These are phyloP conservation scores for Nannochloris sp. DNA, from an alignment of 139 green algal species.

Conservation along the genomic window DNA sequence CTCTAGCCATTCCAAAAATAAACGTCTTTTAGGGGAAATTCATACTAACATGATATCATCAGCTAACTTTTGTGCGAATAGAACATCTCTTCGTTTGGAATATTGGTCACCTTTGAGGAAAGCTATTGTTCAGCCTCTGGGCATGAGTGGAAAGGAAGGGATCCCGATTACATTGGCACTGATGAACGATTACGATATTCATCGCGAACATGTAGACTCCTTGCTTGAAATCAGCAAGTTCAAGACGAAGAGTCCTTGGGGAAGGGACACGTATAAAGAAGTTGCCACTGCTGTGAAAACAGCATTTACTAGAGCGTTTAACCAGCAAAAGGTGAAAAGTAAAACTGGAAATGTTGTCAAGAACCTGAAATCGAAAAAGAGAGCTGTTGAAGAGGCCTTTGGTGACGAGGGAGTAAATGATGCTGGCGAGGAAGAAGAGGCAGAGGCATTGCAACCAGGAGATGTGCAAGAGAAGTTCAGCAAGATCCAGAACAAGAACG, in stretches of 20 bases:
- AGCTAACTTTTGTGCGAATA: constrained; percentile 26
- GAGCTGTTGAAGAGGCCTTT: not conserved
- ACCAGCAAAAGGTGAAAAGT: constrained; percentile 36
- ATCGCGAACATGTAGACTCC: constrained; percentile 46
- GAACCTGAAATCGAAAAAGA: constrained; percentile 2
- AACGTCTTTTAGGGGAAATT: constrained; percentile 79
- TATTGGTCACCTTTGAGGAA: constrained; percentile 67
- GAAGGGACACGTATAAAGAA: constrained; percentile 59
- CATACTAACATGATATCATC: constrained; percentile 65
- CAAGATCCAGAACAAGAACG: constrained; percentile 19
- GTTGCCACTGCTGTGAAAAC: constrained; percentile 62
- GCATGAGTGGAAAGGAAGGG: constrained; percentile 50
- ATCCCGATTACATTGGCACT: constrained; percentile 24
- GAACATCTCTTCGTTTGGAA: constrained; percentile 45
- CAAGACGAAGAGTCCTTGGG: constrained; percentile 66
- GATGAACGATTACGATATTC: constrained; percentile 58
- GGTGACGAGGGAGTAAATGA: constrained; percentile 9
- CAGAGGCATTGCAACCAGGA: constrained; percentile 23
- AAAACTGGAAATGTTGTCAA: constrained; percentile 17
- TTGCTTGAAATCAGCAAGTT: constrained; percentile 74
- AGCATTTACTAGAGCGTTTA: constrained; percentile 72
- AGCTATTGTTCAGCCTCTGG: constrained; percentile 43
- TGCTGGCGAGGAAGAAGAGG: constrained; percentile 37
- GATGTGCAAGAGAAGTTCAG: constrained; percentile 14
- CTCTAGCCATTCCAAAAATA: constrained; percentile 74